Base-by-base conservation (phyloP, 257 asterid genomes). In the Plantago elongata region DNA sequence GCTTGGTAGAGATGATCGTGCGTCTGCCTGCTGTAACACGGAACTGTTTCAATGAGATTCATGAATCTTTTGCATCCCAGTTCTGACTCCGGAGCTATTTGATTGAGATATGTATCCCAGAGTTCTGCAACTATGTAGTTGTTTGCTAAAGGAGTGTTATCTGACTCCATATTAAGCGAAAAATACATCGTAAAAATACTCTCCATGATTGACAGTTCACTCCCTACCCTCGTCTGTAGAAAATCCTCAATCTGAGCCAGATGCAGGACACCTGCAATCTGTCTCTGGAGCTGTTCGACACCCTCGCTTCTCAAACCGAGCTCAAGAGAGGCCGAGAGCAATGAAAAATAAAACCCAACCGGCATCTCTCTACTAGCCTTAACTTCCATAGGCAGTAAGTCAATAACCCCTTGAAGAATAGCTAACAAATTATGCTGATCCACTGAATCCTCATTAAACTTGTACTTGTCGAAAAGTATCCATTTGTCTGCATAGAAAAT, bases 1-100 rank as follows among this genome's bases (percentile, higher is more conserved):
- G 96, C 88, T 57, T 69, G 65, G 67, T 83, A 87, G 74, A 87
- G 89, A 67, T 75, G 75, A 72, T 84, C 94, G 6, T 87, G 96
- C 7, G 73, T 74, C 70, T 71, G 77, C 77, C 96, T 79, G 78
- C 72, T 75, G 57, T 79, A 74, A 51, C 29, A 2, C 1, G 96
- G 96, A 59, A 84, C 61, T 22, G 56, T 77, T 79, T 87, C 85
- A 2, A 87, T 66, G 75, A 87, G 90, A 64, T 62, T 69, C 72
- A 66, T 51, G 79, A 87, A 79, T 63, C 71, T 73, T 45, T 63
- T 72, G 38, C 73, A 67, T 38, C 64, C 62, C 71, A 81, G 18
- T 56, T 72, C 62, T 8, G 85, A 66, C 72, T 84, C 73, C 8
- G 52, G 60, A 10, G 83, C 89, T 45, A 84, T 59, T 73, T 51